Evolutionary conservation across 1,284 basidiomycete species (phyloP), one percentile per base, ranked within the genome.

Genomic region (Omphalotus olearius): DNA sequence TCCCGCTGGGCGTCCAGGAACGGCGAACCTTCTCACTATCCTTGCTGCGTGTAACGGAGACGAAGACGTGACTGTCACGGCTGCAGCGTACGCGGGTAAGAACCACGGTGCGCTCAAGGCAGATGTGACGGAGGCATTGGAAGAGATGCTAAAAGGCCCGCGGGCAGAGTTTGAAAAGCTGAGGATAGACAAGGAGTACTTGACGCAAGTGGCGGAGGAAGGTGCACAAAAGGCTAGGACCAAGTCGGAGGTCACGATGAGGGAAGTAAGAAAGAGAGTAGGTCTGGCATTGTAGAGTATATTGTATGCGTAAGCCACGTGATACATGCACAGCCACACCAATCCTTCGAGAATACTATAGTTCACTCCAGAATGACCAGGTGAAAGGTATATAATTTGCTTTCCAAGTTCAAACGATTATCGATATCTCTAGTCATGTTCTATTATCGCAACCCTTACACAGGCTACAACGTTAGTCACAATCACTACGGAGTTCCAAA

Each of bases 11-110:
- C 83, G 94, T 18, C 91, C 93, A 0, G 95, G 93, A 1, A 82
- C 91, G 0, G 82, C 89, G 1, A 98, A 95, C 62, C 73, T 98
- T 0, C 70, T 98, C 2, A 74, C 76, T 1, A 93, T 98, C 55
- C 79, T 92, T 39, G 81, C 76, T 1, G 83, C 86, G 2, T 91
- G 85, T 56, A 78, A 76, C 41, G 46, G 36, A 1, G 74, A 76
- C 17, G 73, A 76, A 46, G 66, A 79, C 13, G 71, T 80, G 2
- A 63, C 68, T 0, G 62, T 68, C 0, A 71, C 86, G 14, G 80
- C 82, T 0, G 59, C 57, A 47, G 67, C 71, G 5, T 88, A 86
- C 58, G 68, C 69, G 45, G 71, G 71, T 47, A 80, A 82, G 62
- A 79, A 78, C 3, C 88, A 88, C 52, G 83, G 79, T 0, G 64